Evolutionary conservation across 352 stramenopile species (phyloP).

Genomic region (Globisporangium cystogenes): DNA sequence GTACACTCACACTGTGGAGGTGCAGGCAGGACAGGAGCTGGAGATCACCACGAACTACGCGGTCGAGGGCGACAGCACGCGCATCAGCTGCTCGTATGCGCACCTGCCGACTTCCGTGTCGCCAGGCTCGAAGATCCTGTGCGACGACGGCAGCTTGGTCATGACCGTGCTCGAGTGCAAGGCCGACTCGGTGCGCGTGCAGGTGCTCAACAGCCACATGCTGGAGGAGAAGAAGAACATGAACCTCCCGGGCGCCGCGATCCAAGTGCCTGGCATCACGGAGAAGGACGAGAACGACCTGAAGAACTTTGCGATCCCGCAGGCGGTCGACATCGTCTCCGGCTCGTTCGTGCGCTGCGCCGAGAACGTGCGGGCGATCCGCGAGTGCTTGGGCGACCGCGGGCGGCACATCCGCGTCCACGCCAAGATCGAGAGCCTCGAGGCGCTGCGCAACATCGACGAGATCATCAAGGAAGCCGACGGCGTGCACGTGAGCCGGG

Average conservation of each 20-base stretch:
- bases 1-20: background rate
- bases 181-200: conserved; percentile 66
- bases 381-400: conserved; percentile 75
- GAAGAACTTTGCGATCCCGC: conserved; percentile 93
- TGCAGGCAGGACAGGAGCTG: conserved; percentile 62
- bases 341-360: conserved; percentile 98
- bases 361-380: conserved; percentile 91
- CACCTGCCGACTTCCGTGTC: conserved; percentile 90
- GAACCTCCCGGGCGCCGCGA: conserved; percentile 90
- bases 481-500: conserved; percentile 98
- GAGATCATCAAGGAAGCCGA: conserved; percentile 98
- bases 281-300: conserved; percentile 94
- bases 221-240: conserved; percentile 98
- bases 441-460: conserved; percentile 95
- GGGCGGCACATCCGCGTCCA: conserved; percentile 93
- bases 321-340: conserved; percentile 98
- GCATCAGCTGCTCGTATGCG: conserved; percentile 94
- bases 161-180: conserved; percentile 88
- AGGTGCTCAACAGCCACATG: conserved; percentile 81
- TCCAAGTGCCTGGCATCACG: conserved; percentile 92
- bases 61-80: conserved; percentile 60
- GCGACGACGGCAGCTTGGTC: conserved; percentile 94
- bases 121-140: conserved; percentile 91
- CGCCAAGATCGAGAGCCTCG: conserved; percentile 98
- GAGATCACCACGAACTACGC: conserved; percentile 90